Conservation (phyloP, 2,329 filamentous ascomycete genomes). For the Aureobasidium subglaciale region DNA sequence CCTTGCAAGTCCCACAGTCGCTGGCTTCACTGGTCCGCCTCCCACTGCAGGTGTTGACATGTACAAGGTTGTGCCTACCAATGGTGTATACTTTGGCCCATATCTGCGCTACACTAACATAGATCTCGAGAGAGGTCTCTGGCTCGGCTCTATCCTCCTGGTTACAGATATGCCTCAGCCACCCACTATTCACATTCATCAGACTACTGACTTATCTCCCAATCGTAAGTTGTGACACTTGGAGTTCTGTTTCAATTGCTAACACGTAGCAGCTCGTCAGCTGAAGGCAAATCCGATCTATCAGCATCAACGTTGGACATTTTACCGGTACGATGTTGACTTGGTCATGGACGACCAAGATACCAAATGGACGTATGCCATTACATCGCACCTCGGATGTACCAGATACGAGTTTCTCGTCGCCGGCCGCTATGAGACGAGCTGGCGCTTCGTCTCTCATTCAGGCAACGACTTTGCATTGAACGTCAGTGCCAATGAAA, state of each 20-base stretch:
- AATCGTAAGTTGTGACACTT: slow-evolving; percentile 51
- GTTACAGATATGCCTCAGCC: slow-evolving; percentile 87
- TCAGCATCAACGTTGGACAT: slow-evolving; percentile 87
- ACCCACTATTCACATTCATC: slow-evolving; percentile 91
- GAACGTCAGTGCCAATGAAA: slow-evolving; percentile 77
- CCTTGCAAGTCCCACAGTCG: slow-evolving; percentile 64
- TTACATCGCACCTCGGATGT: slow-evolving; percentile 92
- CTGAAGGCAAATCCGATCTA: slow-evolving; percentile 75
- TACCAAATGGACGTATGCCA: slow-evolving; percentile 94
- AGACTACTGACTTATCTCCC: slow-evolving; percentile 81
- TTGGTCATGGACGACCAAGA: slow-evolving; percentile 78
- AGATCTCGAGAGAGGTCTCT: slow-evolving; percentile 83
- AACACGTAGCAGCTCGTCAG: slow-evolving; percentile 47
- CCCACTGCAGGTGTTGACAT: slow-evolving; percentile 83
- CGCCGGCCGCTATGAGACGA: slow-evolving; percentile 79
- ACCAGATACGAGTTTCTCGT: slow-evolving; percentile 98
- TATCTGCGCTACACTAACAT: slow-evolving; percentile 96
- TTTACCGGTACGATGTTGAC: slow-evolving; percentile 91
- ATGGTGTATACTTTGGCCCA: slow-evolving; percentile 95
- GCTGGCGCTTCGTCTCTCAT: slow-evolving; percentile 93
- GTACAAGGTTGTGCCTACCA: slow-evolving; percentile 89
- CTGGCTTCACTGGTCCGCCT: slow-evolving; percentile 84
- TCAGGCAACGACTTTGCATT: slow-evolving; percentile 94
- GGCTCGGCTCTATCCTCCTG: slow-evolving; percentile 89
- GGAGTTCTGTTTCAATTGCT: not conserved